phyloP scores from a whole-genome alignment of 495 filamentous ascomycete species.

The Aspergillus heteromorphus region DNA sequence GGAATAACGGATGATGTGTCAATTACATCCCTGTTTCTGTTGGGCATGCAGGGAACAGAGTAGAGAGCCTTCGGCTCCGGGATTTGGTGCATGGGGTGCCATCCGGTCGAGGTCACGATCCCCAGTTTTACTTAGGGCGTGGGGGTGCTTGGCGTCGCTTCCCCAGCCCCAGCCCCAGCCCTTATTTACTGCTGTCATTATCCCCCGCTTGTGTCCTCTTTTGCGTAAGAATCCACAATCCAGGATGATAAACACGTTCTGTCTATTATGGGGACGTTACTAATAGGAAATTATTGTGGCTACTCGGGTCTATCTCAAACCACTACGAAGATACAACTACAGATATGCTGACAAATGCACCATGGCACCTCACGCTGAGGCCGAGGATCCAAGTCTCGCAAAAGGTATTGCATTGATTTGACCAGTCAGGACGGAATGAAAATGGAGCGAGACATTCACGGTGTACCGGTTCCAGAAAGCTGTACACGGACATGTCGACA shows the following conservation, averaged over 20 bases:
- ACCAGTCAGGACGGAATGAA: slow-evolving; percentile 1
- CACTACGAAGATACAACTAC: neutral
- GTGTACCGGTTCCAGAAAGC: slow-evolving; percentile 3
- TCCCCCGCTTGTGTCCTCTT: neutral
- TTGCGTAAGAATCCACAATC: neutral
- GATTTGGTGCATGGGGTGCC: neutral
- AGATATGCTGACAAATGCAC: no score
- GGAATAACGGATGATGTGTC: neutral
- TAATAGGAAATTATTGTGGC: no score
- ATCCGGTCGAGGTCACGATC: neutral
- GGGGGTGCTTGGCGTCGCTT: neutral
- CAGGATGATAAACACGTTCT: no score
- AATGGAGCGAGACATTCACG: neutral
- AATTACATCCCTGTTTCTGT: neutral
- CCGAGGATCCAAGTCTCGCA: neutral
- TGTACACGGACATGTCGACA: slow-evolving; percentile 1
- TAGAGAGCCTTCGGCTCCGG: neutral
- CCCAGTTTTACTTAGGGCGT: neutral
- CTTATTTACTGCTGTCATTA: neutral
- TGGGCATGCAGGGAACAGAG: neutral
- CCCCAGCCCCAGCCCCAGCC: neutral
- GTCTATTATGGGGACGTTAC: no score
- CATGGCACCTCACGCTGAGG: no score
- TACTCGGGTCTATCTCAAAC: neutral
- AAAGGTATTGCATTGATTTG: slow-evolving; percentile 7